Percentiles rank a stretch among this genome's conserved stretches.
Conservation (phyloP, 75 land plant species). For the Cryptomeria japonica region DNA sequence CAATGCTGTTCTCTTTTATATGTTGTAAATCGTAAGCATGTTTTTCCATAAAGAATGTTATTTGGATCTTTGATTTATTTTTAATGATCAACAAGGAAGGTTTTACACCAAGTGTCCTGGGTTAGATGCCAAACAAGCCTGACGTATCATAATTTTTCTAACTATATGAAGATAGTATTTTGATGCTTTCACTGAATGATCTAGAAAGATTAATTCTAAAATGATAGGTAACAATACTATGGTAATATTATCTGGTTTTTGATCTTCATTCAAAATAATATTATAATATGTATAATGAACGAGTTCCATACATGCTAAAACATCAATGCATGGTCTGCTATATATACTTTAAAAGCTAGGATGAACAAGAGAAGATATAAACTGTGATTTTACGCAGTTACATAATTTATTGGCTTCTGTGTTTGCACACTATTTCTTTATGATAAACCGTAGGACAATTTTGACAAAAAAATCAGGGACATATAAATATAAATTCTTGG, state of each 20-base stretch:
- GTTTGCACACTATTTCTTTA: too few relatives aligned
- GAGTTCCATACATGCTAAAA: too few relatives aligned
- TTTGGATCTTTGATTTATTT: too few relatives aligned
- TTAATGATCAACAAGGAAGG: too few relatives aligned
- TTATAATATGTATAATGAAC: background rate
- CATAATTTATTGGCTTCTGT: background rate
- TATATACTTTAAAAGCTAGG: background rate
- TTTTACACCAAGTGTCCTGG: too few relatives aligned
- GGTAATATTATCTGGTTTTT: background rate
- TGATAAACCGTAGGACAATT: background rate
- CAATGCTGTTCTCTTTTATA: background rate
- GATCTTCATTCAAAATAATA: background rate
- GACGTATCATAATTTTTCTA: too few relatives aligned
- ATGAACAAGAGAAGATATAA: background rate
- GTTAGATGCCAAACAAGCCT: too few relatives aligned
- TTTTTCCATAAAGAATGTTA: background rate
- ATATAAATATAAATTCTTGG: background rate
- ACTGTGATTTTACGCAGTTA: background rate
- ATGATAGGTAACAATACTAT: background rate
- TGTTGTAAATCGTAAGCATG: background rate
- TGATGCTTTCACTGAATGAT: background rate
- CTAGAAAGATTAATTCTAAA: background rate
- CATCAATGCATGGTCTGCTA: background rate
- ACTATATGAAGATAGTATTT: background rate
- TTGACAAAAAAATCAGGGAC: background rate